Percentiles rank a stretch among this genome's conserved stretches.
Evolutionary conservation across 768 basidiomycete species (phyloP).

Genomic region (Rhizopogon vesiculosus): DNA sequence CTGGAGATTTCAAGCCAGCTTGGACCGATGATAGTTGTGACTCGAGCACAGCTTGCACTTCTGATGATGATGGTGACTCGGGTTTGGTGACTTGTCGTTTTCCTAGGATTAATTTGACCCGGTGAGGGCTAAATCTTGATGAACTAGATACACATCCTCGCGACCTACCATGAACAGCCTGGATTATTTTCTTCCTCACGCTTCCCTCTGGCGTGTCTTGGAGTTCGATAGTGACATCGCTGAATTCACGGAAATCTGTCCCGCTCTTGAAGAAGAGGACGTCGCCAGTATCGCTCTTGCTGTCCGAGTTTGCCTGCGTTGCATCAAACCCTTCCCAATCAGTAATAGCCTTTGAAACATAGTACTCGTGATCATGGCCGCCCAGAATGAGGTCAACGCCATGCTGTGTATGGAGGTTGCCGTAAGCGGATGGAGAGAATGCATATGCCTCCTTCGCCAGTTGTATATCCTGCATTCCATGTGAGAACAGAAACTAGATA

Average conservation of each 20-base stretch:
- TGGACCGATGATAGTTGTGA: slow-evolving; percentile 66
- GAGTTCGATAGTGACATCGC: slow-evolving; percentile 60
- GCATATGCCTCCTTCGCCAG: slow-evolving; percentile 57
- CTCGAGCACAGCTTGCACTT: slow-evolving; percentile 55
- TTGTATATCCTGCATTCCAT: slow-evolving; percentile 50
- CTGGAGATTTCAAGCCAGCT: slow-evolving; percentile 64
- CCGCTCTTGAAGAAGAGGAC: slow-evolving; percentile 81
- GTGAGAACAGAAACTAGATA: too few species aligned
- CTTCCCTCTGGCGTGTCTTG: slow-evolving; percentile 52
- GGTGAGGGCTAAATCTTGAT: neutral
- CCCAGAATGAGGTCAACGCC: slow-evolving; percentile 84
- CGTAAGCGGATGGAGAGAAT: slow-evolving; percentile 32
- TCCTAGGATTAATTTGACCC: slow-evolving; percentile 34
- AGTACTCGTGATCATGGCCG: slow-evolving; percentile 88
- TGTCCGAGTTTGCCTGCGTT: slow-evolving; percentile 51
- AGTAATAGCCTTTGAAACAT: slow-evolving; percentile 58
- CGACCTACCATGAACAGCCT: slow-evolving; percentile 48
- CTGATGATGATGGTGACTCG: slow-evolving; percentile 47
- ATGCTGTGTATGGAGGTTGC: slow-evolving; percentile 30
- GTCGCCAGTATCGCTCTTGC: slow-evolving; percentile 68
- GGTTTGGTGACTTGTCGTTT: slow-evolving; percentile 63
- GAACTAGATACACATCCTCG: neutral
- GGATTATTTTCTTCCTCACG: slow-evolving; percentile 62
- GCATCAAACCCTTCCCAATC: slow-evolving; percentile 65
- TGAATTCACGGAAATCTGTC: slow-evolving; percentile 84